phyloP scores from a whole-genome alignment of 2,329 filamentous ascomycete species.

The Pseudocercospora musae region DNA sequence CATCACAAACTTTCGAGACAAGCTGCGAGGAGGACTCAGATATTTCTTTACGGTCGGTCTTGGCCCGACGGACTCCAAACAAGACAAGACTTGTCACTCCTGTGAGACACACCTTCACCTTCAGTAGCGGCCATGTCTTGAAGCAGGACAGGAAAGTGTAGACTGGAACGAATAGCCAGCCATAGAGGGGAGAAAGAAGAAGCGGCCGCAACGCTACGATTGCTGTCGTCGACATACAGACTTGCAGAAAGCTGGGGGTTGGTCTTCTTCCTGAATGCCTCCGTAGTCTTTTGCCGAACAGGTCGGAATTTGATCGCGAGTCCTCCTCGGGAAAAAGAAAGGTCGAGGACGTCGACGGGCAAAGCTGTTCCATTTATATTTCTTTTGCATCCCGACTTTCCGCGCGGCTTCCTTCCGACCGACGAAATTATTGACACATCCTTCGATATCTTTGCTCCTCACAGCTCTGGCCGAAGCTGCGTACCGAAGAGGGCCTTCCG shows the following conservation, averaged over 20 bases:
- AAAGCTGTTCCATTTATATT: slow-evolving; percentile 27
- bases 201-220: slow-evolving; percentile 54
- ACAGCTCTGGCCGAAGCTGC: slow-evolving; percentile 39
- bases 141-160: slow-evolving; percentile 38
- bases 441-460: slow-evolving; percentile 47
- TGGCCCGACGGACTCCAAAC: too few species aligned
- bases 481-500: slow-evolving; percentile 57
- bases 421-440: slow-evolving; percentile 44
- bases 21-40: too few species aligned
- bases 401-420: slow-evolving; percentile 36
- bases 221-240: slow-evolving; percentile 53
- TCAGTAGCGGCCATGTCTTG: too few species aligned
- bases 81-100: too few species aligned
- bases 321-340: slow-evolving; percentile 47
- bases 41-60: too few species aligned
- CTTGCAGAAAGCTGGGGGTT: slow-evolving; percentile 39
- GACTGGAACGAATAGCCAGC: slow-evolving; percentile 39
- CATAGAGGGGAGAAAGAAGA: slow-evolving; percentile 55
- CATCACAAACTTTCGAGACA: too few species aligned
- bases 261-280: slow-evolving; percentile 40
- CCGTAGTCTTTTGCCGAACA: slow-evolving; percentile 54
- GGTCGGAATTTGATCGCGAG: slow-evolving; percentile 55
- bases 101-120: too few species aligned
- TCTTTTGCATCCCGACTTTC: slow-evolving; percentile 14
- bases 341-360: slow-evolving; percentile 49